phyloP scores from a whole-genome alignment of 2,329 filamentous ascomycete species.

The Apiospora pterosperma region DNA sequence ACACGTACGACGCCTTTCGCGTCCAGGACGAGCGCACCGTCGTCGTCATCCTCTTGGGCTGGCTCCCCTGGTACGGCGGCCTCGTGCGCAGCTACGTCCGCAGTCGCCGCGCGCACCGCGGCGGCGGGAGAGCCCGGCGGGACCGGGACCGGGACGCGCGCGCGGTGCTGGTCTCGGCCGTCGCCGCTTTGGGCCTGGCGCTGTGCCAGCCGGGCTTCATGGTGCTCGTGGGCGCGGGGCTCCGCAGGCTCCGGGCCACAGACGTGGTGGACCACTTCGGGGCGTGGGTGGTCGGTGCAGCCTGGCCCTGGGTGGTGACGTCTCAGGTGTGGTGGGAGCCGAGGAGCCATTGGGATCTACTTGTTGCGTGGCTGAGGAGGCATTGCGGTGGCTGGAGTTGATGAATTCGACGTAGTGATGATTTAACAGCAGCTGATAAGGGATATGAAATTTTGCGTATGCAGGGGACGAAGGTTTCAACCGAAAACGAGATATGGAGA shows the following conservation, averaged over 20 bases:
- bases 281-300: background rate
- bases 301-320: background rate
- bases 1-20: background rate
- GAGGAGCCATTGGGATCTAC: background rate
- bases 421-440: too few relatives aligned
- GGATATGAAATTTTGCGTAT: too few relatives aligned
- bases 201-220: background rate
- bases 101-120: background rate
- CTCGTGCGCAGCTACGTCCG: background rate
- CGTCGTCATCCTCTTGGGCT: background rate
- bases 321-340: background rate
- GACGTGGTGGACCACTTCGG: background rate
- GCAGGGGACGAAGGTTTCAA: too few relatives aligned
- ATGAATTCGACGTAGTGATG: too few relatives aligned
- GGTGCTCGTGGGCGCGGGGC: background rate
- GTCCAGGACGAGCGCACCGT: background rate
- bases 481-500: too few relatives aligned
- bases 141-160: background rate
- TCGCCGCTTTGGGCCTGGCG: background rate
- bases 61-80: background rate
- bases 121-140: background rate
- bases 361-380: background rate
- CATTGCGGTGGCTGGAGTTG: too few relatives aligned
- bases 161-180: background rate
- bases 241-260: background rate